Evolutionary conservation across 495 filamentous ascomycete genomes (phyloP).

Genomic region (Aspergillus indologenus): DNA sequence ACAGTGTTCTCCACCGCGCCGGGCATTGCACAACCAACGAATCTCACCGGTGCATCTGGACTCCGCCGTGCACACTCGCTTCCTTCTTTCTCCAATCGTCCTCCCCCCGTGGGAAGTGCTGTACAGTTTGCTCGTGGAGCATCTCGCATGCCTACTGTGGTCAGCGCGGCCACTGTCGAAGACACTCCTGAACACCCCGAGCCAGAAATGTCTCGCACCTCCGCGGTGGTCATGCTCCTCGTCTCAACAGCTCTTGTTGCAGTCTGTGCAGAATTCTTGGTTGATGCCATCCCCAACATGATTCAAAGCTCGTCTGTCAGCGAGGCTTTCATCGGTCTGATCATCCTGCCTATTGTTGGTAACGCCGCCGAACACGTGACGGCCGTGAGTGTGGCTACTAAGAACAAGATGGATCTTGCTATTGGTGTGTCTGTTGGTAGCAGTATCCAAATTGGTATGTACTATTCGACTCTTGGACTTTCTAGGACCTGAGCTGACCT

Average conservation of each 20-base stretch:
- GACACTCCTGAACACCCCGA: constrained; percentile 44
- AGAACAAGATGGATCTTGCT: constrained; percentile 95
- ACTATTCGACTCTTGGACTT: not conserved
- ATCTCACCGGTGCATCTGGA: constrained; percentile 21
- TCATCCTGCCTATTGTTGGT: constrained; percentile 85
- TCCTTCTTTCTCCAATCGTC: constrained; percentile 63
- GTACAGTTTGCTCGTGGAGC: constrained; percentile 41
- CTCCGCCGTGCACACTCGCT: constrained; percentile 78
- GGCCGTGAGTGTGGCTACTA: constrained; percentile 79
- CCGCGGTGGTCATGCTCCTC: constrained; percentile 70
- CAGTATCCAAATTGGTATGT: constrained; percentile 67
- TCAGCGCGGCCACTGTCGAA: constrained; percentile 24
- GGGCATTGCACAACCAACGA: constrained; percentile 31
- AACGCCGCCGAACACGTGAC: constrained; percentile 94
- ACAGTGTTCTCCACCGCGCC: constrained; percentile 58
- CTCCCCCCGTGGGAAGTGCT: constrained; percentile 37
- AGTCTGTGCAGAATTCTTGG: constrained; percentile 83
- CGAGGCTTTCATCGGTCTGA: constrained; percentile 82
- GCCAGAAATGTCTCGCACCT: constrained; percentile 65
- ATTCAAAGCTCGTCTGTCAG: constrained; percentile 61
- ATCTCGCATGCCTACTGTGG: constrained; percentile 26
- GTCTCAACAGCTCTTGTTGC: constrained; percentile 77
- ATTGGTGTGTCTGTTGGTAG: constrained; percentile 87
- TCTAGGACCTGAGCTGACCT: constrained; percentile 7
- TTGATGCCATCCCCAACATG: constrained; percentile 73